Evolutionary conservation across 2,329 filamentous ascomycete genomes (phyloP).

Genomic region (Cladosporium sp.): DNA sequence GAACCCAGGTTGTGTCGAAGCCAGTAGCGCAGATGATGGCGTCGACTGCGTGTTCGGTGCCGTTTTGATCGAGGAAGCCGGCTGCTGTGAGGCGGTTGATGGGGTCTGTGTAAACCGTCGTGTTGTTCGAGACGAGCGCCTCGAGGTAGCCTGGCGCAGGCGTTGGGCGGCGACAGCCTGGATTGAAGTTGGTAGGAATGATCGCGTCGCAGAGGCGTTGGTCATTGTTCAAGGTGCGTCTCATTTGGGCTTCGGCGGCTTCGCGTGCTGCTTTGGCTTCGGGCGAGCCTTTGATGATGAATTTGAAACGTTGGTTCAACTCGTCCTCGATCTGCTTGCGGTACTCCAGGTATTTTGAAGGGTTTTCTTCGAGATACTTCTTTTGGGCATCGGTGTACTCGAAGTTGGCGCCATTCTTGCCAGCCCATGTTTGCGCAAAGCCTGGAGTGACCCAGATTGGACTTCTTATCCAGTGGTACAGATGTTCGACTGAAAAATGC

Average conservation of each 20-base stretch:
- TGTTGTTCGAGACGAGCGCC: slow-evolving; percentile 32
- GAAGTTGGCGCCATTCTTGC: slow-evolving; percentile 46
- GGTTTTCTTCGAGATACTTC: slow-evolving; percentile 36
- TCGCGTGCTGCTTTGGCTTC: slow-evolving; percentile 42
- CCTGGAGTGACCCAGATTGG: slow-evolving; percentile 48
- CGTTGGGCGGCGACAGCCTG: slow-evolving; percentile 40
- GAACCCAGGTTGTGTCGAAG: slow-evolving; percentile 34
- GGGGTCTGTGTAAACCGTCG: slow-evolving; percentile 32
- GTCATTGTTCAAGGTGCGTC: slow-evolving; percentile 36
- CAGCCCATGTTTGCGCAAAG: slow-evolving; percentile 46
- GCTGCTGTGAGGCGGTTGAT: slow-evolving; percentile 27
- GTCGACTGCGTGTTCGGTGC: slow-evolving; percentile 29
- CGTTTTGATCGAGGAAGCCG: slow-evolving; percentile 31
- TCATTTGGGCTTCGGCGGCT: slow-evolving; percentile 39
- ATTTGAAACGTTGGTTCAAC: slow-evolving; percentile 51
- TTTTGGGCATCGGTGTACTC: slow-evolving; percentile 41
- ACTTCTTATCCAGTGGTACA: slow-evolving; percentile 41
- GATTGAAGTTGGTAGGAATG: slow-evolving; percentile 43
- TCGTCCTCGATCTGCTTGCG: slow-evolving; percentile 47
- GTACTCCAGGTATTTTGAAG: slow-evolving; percentile 44
- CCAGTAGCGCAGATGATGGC: slow-evolving; percentile 37
- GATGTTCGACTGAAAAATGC: slow-evolving; percentile 24
- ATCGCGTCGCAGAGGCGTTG: slow-evolving; percentile 39
- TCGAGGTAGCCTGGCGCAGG: slow-evolving; percentile 43
- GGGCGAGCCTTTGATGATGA: slow-evolving; percentile 48